Percentiles rank a stretch among this genome's conserved stretches.
phyloP scores from a whole-genome alignment of 1,139 yeast genomes.

The Blastobotrys illinoisensis region DNA sequence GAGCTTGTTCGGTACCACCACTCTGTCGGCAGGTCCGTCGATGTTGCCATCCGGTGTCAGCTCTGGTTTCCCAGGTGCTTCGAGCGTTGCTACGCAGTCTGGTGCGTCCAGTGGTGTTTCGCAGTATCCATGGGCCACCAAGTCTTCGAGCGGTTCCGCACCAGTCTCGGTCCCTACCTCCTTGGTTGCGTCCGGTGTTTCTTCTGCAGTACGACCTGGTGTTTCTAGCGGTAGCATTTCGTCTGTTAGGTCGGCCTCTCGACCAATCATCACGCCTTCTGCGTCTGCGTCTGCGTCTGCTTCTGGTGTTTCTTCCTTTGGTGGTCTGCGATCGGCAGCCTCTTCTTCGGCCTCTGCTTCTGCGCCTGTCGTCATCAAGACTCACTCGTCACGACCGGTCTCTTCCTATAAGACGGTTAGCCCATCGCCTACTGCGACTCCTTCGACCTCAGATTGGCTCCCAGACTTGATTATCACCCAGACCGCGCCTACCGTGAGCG shows the following conservation, averaged over 20 bases:
- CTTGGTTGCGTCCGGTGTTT: background rate
- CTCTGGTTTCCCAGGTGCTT: background rate
- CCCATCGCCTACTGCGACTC: slow-evolving; percentile 12
- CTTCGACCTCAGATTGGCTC: slow-evolving; percentile 29
- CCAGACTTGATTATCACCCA: slow-evolving; percentile 31
- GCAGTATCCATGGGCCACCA: background rate
- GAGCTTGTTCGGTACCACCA: slow-evolving; percentile 12
- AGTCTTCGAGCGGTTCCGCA: background rate
- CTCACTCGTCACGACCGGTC: slow-evolving; percentile 11
- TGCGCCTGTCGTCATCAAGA: slow-evolving; percentile 1
- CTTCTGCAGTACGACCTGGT: slow-evolving; percentile 1
- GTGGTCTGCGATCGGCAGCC: slow-evolving; percentile 8
- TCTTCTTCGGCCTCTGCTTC: slow-evolving; percentile 9
- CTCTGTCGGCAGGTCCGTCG: slow-evolving; percentile 8
- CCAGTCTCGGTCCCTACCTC: background rate
- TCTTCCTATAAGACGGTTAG: too few species aligned
- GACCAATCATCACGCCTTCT: slow-evolving; percentile 12
- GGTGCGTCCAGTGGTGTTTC: background rate
- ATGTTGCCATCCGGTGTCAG: background rate
- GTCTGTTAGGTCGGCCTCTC: slow-evolving; percentile 1
- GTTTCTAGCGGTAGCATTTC: background rate
- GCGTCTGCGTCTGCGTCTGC: slow-evolving; percentile 20
- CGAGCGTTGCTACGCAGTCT: slow-evolving; percentile 1
- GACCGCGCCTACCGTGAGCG: slow-evolving; percentile 18
- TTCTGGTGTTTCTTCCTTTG: background rate